Evolutionary conservation across 2,329 filamentous ascomycete genomes (phyloP), one percentile per base, ranked within the genome.

Genomic region (Botrytis paeoniae): DNA sequence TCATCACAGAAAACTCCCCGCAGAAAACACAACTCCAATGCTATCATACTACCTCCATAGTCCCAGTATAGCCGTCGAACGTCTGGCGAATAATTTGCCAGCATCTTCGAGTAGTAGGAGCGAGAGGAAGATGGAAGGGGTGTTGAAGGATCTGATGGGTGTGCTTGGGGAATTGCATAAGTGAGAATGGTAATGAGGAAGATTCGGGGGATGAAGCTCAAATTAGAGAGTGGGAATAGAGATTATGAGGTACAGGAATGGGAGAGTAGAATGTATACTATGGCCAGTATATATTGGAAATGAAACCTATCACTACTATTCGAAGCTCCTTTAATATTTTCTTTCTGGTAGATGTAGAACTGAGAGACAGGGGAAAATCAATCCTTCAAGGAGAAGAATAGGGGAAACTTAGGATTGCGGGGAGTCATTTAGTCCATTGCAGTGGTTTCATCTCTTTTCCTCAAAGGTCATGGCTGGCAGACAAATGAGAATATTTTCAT

Each of bases 281-380:
- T 51, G 25, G 5, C 4, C 5, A 51, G 4, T 51, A n/a, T 14
- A 4, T 51, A 7, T 16, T n/a, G 2, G 12, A 14, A n/a, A 3
- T 51, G 1, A n/a, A n/a, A n/a, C 12, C 5, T 6, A 7, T 7
- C 48, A 51, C 12, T 12, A n/a, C 48, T 51, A 14, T 51, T n/a
- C 5, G 12, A 14, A 51, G 1, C 25, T 51, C 2, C 12, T 7
- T 14, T 2, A 1, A 51, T 10, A 14, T 7, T 3, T 16, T 2
- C 14, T 51, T n/a, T 2, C 12, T n/a, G 12, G 12, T 16, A n/a
- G 12, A n/a, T n/a, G 25, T 4, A 51, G 25, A 25, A 8, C 12
- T n/a, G 10, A 12, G 4, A n/a, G 10, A 14, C 6, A n/a, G 48
- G n/a, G 22, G 22, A 48, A 12, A n/a, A 8, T 5, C 6, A 14